phyloP scores from a whole-genome alignment of 768 basidiomycete genomes.

The Calocera cornea region DNA sequence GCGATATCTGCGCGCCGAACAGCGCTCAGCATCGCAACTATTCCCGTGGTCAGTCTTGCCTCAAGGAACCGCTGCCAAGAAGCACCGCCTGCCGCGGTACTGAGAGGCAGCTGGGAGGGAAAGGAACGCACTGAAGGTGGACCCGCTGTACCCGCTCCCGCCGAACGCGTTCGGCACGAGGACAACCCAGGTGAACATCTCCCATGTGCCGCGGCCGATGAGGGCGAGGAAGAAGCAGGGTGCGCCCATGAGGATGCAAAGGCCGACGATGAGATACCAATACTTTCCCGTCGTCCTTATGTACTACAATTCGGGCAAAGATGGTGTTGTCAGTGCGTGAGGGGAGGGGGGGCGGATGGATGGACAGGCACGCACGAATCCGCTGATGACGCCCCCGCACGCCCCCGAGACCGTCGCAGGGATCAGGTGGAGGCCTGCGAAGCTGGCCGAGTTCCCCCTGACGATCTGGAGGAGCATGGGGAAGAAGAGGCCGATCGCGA shows the following conservation, averaged over 20 bases:
- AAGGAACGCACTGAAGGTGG: not conserved
- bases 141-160: not conserved
- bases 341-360: not conserved
- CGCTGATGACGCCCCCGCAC: not conserved
- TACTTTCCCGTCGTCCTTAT: not conserved
- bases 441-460: not conserved
- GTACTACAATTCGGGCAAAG: not conserved
- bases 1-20: not conserved
- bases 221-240: not conserved
- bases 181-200: not conserved
- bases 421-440: not conserved
- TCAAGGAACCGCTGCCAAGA: not conserved
- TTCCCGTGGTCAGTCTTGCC: not conserved
- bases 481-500: not conserved
- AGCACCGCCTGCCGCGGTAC: not conserved
- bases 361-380: not conserved
- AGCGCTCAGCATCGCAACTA: not conserved
- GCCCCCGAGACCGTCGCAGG: not conserved
- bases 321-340: not conserved
- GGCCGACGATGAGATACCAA: not conserved
- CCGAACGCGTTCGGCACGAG: not conserved
- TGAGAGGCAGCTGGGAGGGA: not conserved
- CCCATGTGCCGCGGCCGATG: not conserved
- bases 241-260: not conserved
- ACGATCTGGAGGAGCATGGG: conserved; percentile 1